Evolutionary conservation across 768 basidiomycete species (phyloP), one percentile per base, ranked within the genome.

Genomic region (Boletus coccyginus): DNA sequence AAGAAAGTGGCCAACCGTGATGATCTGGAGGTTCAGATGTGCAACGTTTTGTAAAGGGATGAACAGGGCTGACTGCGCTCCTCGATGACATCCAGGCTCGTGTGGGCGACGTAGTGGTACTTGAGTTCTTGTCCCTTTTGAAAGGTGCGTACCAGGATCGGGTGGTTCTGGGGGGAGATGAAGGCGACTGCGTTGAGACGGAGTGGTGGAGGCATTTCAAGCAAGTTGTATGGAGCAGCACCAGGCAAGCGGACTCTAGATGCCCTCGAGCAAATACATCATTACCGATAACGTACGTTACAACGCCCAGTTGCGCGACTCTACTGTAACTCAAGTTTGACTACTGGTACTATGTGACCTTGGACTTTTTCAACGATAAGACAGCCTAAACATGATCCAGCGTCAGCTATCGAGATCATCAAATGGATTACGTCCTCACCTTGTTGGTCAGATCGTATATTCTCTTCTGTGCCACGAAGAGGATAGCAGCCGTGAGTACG

Each of bases 21-120:
- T 32, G 38, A 33, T 46, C n/a, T 46, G 29, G 46, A 11, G 29
- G 46, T 46, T 46, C 45, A 46, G 45, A 32, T 52, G 50, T 45
- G 45, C 41, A 39, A n/a, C 24, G 44, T 14, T 21, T 42, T 29
- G 38, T 17, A 19, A 21, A 43, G 21, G 52, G 42, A 50, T 39
- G 36, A 58, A 44, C 3, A 48, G 55, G 55, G 70, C 85, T 74
- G 64, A 93, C 93, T 84, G 78, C 91, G 86, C 74, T 95, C 93
- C 65, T 96, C 94, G 63, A 96, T 85, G 53, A 94, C 88, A 72
- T 96, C 93, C 63, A 96, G 73, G 52, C 88, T 88, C 21, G 90
- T 94, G 71, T 96, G 93, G 0, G 93, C 92, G 53, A 94, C 85
- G 61, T 94, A 95, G 73, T 94, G 90, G 66, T 93, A 94, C 67